Evolutionary conservation across 495 filamentous ascomycete genomes (phyloP), one percentile per base, ranked within the genome.

Genomic region (Cercophora samala): DNA sequence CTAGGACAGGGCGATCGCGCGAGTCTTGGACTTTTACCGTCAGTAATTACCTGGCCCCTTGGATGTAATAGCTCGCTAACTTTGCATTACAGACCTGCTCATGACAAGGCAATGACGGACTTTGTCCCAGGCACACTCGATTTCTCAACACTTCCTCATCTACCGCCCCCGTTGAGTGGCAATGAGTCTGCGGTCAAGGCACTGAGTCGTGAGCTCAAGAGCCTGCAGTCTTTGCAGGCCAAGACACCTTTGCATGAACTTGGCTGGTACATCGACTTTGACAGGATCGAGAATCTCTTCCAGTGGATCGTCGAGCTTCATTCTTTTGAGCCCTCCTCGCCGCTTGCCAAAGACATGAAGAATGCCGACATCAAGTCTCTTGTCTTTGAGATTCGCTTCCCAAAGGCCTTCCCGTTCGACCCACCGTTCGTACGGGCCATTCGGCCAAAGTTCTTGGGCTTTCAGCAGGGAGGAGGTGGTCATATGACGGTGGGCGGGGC

Each of bases 251-350:
- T 88, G 5, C 83, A 90, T 67, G 85, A 92, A 67, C 84, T 97
- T 0, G 93, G 93, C 18, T 97, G 93, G 91, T 93, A 92, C 74
- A 86, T 97, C 66, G 83, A 95, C 69, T 76, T 80, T 24, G 78
- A 80, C 13, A 65, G 72, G 5, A 62, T 84, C 26, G 73, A 67
- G 25, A 97, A 93, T 72, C 79, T 94, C 52, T 97, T 93, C 73
- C 93, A 97, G 75, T 97, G 93, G 93, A 93, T 97, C 68, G 88
- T 97, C 2, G 91, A 97, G 74, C 77, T 97, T 0, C 93, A 97
- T 75, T 91, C 87, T 60, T 97, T 97, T 71, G 88, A 93, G 15
- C 70, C 80, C 0, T 65, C 73, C 2, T 80, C 94, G 1, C 92
- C 90, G 0, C 80, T 97, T 3, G 90, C 90, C 0, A 70, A 83